These are phyloP conservation scores for Camellia sinensis DNA, from an alignment of 148 eudicot species.

Conservation along the genomic window DNA sequence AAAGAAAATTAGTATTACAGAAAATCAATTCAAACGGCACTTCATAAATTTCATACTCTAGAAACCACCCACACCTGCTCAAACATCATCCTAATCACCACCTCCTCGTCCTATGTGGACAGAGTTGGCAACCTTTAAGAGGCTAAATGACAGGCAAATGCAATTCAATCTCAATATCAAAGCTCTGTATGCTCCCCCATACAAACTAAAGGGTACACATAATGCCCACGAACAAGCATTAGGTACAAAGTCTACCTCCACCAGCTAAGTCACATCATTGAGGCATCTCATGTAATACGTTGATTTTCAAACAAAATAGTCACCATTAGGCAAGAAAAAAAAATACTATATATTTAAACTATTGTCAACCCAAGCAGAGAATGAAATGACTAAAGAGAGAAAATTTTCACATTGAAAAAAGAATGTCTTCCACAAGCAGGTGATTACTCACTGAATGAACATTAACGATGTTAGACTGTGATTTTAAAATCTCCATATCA, in stretches of 20 bases:
- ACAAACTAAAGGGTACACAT: neutral
- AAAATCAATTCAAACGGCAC: neutral
- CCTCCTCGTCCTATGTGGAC: neutral
- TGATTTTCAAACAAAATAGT: neutral
- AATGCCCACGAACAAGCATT: neutral
- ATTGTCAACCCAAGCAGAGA: neutral
- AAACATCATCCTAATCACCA: slow-evolving; percentile 1
- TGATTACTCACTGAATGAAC: slow-evolving; percentile 64
- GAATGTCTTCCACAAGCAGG: neutral
- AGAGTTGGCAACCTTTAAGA: neutral
- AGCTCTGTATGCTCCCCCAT: neutral
- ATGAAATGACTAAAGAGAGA: neutral
- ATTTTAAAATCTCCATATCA: slow-evolving; percentile 78
- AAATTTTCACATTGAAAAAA: neutral
- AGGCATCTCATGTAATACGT: neutral
- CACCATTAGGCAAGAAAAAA: neutral
- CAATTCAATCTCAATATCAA: slow-evolving; percentile 1
- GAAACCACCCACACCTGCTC: neutral
- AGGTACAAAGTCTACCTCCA: neutral
- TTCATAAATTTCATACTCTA: neutral
- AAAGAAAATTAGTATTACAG: neutral
- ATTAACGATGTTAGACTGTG: slow-evolving; percentile 63
- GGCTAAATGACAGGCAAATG: neutral
- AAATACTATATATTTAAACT: neutral
- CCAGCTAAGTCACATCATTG: neutral